Conservation (phyloP, 1,284 basidiomycete genomes). For the Puccinia novopanici region DNA sequence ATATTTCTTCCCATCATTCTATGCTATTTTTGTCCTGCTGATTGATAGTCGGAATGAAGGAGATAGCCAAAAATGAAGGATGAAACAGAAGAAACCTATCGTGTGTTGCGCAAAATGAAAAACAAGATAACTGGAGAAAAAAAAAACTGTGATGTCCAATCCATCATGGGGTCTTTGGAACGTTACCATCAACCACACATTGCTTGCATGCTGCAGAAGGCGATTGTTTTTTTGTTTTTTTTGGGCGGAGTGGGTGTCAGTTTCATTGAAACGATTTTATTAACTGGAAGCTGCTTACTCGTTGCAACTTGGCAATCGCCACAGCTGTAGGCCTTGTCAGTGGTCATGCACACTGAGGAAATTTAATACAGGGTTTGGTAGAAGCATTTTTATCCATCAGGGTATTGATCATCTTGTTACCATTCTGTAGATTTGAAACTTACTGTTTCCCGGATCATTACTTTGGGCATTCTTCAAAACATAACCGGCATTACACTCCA, state of each 20-base stretch:
- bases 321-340: not conserved
- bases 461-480: not conserved
- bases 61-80: no score
- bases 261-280: not conserved
- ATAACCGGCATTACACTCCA: not conserved
- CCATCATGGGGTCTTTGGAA: no score
- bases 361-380: not conserved
- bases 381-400: not conserved
- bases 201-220: not conserved
- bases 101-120: no score
- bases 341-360: slow-evolving; percentile 8
- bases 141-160: no score
- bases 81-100: no score
- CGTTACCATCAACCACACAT: not conserved
- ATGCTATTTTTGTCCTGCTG: no score
- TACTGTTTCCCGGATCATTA: not conserved
- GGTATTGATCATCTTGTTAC: not conserved
- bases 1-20: no score
- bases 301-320: not conserved
- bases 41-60: no score
- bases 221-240: not conserved
- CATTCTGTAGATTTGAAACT: not conserved
- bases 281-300: not conserved
- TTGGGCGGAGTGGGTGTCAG: not conserved
- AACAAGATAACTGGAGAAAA: no score